Percentiles rank a stretch among this genome's conserved stretches.
Conservation (phyloP, 805 yeast genomes). For the Lachancea nothofagi region DNA sequence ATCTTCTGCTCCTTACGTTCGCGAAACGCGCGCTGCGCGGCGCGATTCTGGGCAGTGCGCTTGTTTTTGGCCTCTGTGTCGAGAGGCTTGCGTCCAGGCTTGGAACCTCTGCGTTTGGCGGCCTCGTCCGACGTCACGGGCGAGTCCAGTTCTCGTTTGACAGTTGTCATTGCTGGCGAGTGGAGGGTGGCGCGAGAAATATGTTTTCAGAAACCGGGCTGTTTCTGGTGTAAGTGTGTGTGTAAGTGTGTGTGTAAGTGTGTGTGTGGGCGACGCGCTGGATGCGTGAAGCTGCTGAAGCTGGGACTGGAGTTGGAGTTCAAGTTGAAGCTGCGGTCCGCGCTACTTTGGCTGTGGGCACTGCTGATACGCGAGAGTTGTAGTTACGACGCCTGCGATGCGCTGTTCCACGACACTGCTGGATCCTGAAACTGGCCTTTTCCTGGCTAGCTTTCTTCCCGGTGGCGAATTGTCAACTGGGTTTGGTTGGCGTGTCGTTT, state of each 20-base stretch:
- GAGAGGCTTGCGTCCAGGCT: conserved; percentile 80
- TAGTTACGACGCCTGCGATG: no score
- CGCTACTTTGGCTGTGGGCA: no score
- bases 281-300: no score
- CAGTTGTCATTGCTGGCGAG: conserved; percentile 2
- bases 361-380: no score
- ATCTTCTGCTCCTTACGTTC: conserved; percentile 88
- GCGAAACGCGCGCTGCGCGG: conserved; percentile 96
- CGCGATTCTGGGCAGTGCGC: conserved; percentile 94
- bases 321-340: no score
- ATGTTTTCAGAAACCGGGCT: not conserved
- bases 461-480: no score
- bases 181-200: not conserved
- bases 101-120: conserved; percentile 31
- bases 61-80: conserved; percentile 77
- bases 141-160: conserved; percentile 8
- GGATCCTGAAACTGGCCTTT: no score
- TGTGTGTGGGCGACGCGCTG: no score
- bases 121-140: conserved; percentile 6
- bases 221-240: not conserved
- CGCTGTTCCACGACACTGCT: no score
- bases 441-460: no score
- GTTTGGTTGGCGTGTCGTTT: no score
- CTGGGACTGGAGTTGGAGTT: no score
- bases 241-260: not conserved